Percentiles rank a stretch among this genome's conserved stretches.
phyloP scores from a whole-genome alignment of 2,329 filamentous ascomycete genomes.

The Phaeosphaeriaceae sp. region DNA sequence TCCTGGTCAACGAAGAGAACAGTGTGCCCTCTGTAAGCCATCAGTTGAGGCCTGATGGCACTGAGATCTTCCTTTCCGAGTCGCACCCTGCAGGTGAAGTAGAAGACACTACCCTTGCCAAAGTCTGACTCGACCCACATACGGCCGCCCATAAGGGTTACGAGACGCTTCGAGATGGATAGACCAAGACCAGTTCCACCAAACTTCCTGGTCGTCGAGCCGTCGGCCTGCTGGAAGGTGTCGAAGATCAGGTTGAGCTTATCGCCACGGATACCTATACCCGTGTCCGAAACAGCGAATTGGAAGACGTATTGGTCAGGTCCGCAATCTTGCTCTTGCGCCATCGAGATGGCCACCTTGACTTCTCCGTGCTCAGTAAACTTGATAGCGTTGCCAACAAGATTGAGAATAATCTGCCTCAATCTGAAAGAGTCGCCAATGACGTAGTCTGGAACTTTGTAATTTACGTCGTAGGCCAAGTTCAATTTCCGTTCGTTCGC shows the following conservation, averaged over 20 bases:
- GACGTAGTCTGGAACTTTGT: constrained; percentile 91
- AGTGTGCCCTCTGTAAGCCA: constrained; percentile 90
- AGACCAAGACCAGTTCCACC: constrained; percentile 92
- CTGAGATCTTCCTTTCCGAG: constrained; percentile 80
- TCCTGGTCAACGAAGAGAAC: constrained; percentile 96
- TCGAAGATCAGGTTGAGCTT: constrained; percentile 98
- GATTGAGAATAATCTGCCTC: constrained; percentile 93
- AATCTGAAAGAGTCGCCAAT: constrained; percentile 96
- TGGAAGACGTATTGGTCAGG: constrained; percentile 89
- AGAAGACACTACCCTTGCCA: constrained; percentile 91
- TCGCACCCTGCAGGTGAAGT: constrained; percentile 92
- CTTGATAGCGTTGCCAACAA: constrained; percentile 98
- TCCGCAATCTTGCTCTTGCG: constrained; percentile 69
- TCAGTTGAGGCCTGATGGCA: constrained; percentile 81
- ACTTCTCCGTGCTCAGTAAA: constrained; percentile 98
- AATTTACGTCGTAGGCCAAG: constrained; percentile 91
- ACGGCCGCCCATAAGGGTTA: constrained; percentile 94
- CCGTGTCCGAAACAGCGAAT: constrained; percentile 94
- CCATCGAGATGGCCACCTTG: constrained; percentile 84
- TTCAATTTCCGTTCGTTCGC: constrained; percentile 95
- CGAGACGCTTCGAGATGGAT: constrained; percentile 92
- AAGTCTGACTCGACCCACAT: constrained; percentile 96
- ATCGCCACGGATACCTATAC: constrained; percentile 93
- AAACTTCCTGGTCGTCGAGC: constrained; percentile 94
- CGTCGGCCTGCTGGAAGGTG: constrained; percentile 98